Evolutionary conservation across 2,329 filamentous ascomycete genomes (phyloP).

Genomic region (Hypoxylon sp.): DNA sequence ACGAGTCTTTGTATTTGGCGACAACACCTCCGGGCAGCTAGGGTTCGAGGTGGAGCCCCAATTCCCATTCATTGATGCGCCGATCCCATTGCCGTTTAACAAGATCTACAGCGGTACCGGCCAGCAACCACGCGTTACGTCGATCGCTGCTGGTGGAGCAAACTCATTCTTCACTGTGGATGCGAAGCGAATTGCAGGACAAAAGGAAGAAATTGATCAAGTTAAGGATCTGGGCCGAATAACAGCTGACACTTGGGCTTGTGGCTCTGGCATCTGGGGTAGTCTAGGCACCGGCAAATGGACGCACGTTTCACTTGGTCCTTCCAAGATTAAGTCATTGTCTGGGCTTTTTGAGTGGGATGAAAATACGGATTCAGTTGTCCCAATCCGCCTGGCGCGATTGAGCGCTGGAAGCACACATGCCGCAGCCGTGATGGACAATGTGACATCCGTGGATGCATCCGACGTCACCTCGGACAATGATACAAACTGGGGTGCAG

Average conservation of each 20-base stretch:
- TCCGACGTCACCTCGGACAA: conserved; percentile 66
- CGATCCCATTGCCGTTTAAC: conserved; percentile 76
- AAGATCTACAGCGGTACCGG: conserved; percentile 78
- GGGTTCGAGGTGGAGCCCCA: conserved; percentile 79
- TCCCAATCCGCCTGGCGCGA: conserved; percentile 81
- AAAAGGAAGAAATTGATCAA: conserved; percentile 55
- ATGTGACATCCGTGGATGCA: conserved; percentile 76
- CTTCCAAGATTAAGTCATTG: conserved; percentile 84
- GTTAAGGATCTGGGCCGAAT: conserved; percentile 64
- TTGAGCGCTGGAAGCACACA: conserved; percentile 85
- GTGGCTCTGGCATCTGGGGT: conserved; percentile 87
- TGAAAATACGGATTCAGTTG: conserved; percentile 73
- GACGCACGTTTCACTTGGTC: conserved; percentile 85
- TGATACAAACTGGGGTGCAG: conserved; percentile 88
- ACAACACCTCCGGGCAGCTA: conserved; percentile 91
- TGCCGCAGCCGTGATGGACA: conserved; percentile 84
- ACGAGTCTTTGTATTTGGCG: conserved; percentile 86
- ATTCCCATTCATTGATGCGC: conserved; percentile 73
- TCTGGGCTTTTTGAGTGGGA: conserved; percentile 90
- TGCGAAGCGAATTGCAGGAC: conserved; percentile 68
- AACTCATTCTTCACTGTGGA: conserved; percentile 92
- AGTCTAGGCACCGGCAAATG: conserved; percentile 87
- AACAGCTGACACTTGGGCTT: conserved; percentile 85
- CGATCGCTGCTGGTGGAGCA: conserved; percentile 84
- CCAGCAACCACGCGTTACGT: conserved; percentile 75